A percentile compares a stretch with the other conserved stretches of the same genome.
phyloP scores from a whole-genome alignment of 176 grass and related monocot genomes.

The Puya raimondii region DNA sequence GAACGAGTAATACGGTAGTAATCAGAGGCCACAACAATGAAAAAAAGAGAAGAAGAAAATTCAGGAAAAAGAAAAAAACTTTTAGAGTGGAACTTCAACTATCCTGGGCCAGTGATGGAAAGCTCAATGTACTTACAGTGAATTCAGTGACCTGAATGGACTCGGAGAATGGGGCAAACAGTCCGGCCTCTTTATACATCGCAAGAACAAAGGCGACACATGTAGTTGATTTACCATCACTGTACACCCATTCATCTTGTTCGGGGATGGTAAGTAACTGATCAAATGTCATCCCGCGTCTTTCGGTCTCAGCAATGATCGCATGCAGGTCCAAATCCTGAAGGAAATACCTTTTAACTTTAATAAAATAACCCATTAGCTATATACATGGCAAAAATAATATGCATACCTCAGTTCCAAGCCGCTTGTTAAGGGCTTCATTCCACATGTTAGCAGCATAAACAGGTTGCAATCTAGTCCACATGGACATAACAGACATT shows the following conservation, averaged over 20 bases:
- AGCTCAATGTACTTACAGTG: conserved; percentile 61
- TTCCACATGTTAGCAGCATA: conserved; percentile 99
- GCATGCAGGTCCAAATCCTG: conserved; percentile 77
- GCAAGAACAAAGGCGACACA: conserved; percentile 89
- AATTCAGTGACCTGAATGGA: conserved; percentile 94
- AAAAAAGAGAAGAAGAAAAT: no score
- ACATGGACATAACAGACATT: conserved; percentile 96
- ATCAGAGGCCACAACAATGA: no score
- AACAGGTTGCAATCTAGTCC: conserved; percentile 87
- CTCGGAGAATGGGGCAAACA: conserved; percentile 60
- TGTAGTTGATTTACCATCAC: conserved; percentile 96
- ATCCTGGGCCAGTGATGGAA: background rate
- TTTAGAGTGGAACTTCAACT: background rate
- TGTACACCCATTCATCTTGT: conserved; percentile 94
- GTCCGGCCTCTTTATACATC: conserved; percentile 91
- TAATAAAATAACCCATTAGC: background rate
- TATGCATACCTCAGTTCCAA: conserved; percentile 75
- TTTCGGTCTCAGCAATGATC: conserved; percentile 83
- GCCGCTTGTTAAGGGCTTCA: conserved; percentile 94
- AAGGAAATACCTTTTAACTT: background rate
- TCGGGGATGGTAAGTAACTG: conserved; percentile 90
- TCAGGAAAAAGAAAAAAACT: no score
- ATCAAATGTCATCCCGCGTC: conserved; percentile 84
- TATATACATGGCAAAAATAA: background rate
- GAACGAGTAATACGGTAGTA: no score